Base-by-base conservation (phyloP, 495 filamentous ascomycete genomes). In the Cryomyces antarcticus region DNA sequence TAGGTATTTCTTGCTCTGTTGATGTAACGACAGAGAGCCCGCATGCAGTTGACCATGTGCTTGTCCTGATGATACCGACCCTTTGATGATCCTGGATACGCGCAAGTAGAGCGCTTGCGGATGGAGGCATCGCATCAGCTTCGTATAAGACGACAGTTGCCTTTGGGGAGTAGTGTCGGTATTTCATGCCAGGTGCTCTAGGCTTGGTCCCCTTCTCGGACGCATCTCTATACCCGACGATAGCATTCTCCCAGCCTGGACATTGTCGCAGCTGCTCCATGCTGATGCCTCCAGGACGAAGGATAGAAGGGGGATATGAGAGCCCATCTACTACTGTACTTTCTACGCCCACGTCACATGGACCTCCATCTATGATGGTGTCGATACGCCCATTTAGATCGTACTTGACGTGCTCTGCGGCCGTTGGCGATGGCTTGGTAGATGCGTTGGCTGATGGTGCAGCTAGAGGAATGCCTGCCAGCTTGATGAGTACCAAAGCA, bases 131-230 rank as follows among this genome's bases (percentile, higher is more conserved):
- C 0, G 62, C 63, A 4, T 60, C 64, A 29, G 60, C 42, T 43
- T 93, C 82, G 55, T 81, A 89, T 1, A 99, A 65, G 24, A 94
- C 63, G 7, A 99, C 88, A 30, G 68, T 75, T 11, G 89, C 89
- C 53, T 78, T 80, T 0, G 89, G 89, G 17, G 86, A 92, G 55
- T 99, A 99, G 57, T 99, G 89, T 51, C 86, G 79, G 59, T 99
- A 99, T 55, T 99, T 99, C 89, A 99, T 99, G 3, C 89, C 89
- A 6, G 89, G 89, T 3, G 88, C 87, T 43, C 79, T 71, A 5
- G 92, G 88, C 43, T 65, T 58, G 41, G 54, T 69, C 2, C 63
- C 71, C 11, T 57, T 49, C 49, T 77, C 71, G 11, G 66, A 65
- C 24, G 57, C 54, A 49, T 94, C 82, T 46, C 73, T 70, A 56